Evolutionary conservation across 345 rosid genomes (phyloP), one percentile per base, ranked within the genome.

Genomic region (Sapria himalayana): DNA sequence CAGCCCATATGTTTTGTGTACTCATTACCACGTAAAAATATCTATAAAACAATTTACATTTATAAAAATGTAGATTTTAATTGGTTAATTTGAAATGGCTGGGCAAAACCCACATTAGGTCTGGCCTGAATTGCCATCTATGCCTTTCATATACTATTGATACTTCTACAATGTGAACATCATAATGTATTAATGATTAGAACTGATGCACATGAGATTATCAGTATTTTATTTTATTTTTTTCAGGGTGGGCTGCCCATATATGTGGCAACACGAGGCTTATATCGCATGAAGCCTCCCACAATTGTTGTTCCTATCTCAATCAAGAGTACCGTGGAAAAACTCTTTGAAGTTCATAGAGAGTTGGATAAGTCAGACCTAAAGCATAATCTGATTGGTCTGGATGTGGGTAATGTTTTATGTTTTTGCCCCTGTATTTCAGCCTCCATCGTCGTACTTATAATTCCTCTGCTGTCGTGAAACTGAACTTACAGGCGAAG

Each of bases 241-340:
- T 52, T 24, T 7, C 43, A 86, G 93, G 94, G 98, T 59, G 98
- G 94, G 48, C 48, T 82, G 41, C 86, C 95, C 43, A 76, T 89
- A 93, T 89, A 82, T 65, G 93, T 82, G 42, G 94, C 94, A 3
- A 78, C 92, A 18, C 78, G 85, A 51, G 92, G 85, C 29, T 62
- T 86, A 21, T 73, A 73, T 45, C 57, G 69, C 3, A 65, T 86
- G 85, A 86, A 78, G 50, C 92, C 97, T 29, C 92, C 89, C 8
- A 86, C 92, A 10, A 74, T 86, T 19, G 39, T 81, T 43, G 85
- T 86, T 1, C 92, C 94, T 14, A 55, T 56, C 9, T 53, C 58
- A 25, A 58, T 79, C 43, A 79, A 74, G 62, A 75, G 74, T 41
- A 59, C 64, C 25, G 92, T 89, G 1, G 77, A 82, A 43, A 55